Evolutionary conservation across 2,329 filamentous ascomycete genomes (phyloP), one percentile per base, ranked within the genome.

Genomic region (Thelonectria rubi): DNA sequence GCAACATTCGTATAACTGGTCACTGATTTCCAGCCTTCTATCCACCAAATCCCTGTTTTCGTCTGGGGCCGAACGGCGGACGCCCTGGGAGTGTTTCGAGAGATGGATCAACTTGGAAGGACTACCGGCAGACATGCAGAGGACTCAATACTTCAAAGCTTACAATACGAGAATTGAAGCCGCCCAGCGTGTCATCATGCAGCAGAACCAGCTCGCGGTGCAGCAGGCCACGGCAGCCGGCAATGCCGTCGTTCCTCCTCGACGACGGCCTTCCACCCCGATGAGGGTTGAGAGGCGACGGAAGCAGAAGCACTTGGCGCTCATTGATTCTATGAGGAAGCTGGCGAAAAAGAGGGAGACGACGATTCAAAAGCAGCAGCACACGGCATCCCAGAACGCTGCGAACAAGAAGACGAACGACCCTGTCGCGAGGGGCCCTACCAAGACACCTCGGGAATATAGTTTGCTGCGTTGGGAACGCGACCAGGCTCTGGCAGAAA

Each of bases 31-130:
- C 1, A 91, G 87, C 69, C 89, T 94, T 62, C 81, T 98, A 55
- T 85, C 88, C 2, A 85, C 90, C 15, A 88, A 87, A 54, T 96
- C 93, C 0, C 75, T 88, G 14, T 96, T 93, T 72, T 85, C 88
- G n/a, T 94, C 94, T 18, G 93, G 92, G 2, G 88, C 93, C 11
- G 94, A 98, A 74, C 86, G 95, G 64, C 87, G 95, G 49, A 98
- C 94, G 3, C 93, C 94, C 0, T 99, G 95, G 95, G 95, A 99
- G 79, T 99, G 95, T 74, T 99, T 99, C 71, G 95, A 99, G 77
- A 87, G 95, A 45, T 99, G 94, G 94, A 91, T 97, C 56, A 89
- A 91, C 68, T 81, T 98, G 12, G 95, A 98, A 78, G 93, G 94
- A 1, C 82, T 97, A 39, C 94, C 95, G 5, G 87, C 90, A 11